These are phyloP conservation scores for Sarocladium strictum DNA, from an alignment of 2,329 filamentous ascomycete species.

Conservation along the genomic window DNA sequence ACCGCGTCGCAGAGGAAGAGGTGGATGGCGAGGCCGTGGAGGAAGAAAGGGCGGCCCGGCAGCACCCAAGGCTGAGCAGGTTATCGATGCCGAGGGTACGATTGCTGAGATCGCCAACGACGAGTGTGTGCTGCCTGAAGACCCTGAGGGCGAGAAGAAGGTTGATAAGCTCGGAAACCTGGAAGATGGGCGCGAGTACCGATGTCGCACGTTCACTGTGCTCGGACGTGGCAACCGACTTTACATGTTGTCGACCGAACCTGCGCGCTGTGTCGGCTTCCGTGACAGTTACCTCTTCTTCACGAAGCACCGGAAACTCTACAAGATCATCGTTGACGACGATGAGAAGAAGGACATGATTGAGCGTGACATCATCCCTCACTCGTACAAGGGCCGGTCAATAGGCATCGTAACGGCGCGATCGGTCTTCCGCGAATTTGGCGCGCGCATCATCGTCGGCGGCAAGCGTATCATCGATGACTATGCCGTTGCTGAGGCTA, in stretches of 20 bases:
- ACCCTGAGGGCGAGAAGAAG: constrained; percentile 84
- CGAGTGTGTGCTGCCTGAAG: constrained; percentile 82
- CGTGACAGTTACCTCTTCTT: constrained; percentile 98
- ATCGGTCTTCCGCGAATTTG: constrained; percentile 95
- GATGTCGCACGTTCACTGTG: constrained; percentile 92
- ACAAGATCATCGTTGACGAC: constrained; percentile 97
- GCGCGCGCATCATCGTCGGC: constrained; percentile 87
- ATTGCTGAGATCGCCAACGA: constrained; percentile 86
- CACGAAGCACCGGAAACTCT: constrained; percentile 91
- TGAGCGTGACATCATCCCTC: constrained; percentile 88
- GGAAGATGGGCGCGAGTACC: constrained; percentile 79
- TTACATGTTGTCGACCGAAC: constrained; percentile 98
- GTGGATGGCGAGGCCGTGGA: constrained; percentile 64
- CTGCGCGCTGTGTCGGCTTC: constrained; percentile 93
- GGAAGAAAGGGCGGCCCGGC: constrained; percentile 63
- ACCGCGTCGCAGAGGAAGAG: constrained; percentile 59
- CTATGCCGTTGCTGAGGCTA: constrained; percentile 73
- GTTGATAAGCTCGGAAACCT: constrained; percentile 86
- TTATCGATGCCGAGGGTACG: constrained; percentile 90
- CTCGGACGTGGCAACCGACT: constrained; percentile 74
- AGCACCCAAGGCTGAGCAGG: constrained; percentile 73
- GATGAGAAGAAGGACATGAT: constrained; percentile 97
- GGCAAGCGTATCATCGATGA: constrained; percentile 83
- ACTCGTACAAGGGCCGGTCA: constrained; percentile 95
- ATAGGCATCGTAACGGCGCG: constrained; percentile 96